Conservation (phyloP, 2,329 filamentous ascomycete genomes). For the Talaromyces sp. region DNA sequence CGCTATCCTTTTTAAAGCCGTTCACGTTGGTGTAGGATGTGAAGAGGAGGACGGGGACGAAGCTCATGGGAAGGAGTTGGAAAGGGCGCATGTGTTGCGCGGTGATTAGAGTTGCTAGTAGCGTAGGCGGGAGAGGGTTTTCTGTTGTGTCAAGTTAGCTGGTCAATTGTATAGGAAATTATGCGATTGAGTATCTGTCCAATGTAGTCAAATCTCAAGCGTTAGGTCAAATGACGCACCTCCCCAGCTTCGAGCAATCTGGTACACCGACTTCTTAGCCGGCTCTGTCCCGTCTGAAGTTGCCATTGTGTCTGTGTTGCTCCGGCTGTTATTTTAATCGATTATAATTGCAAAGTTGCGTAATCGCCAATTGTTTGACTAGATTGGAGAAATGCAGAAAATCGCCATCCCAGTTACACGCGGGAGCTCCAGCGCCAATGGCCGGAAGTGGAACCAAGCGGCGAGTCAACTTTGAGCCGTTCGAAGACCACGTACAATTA, state of each 20-base stretch:
- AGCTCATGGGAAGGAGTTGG: constrained; percentile 63
- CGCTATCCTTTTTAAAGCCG: constrained; percentile 60
- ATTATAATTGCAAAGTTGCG: neutral
- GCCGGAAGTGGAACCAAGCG: constrained; percentile 10
- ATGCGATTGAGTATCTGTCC: neutral
- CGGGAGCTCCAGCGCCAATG: constrained; percentile 5
- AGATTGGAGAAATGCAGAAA: neutral
- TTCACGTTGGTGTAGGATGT: constrained; percentile 63
- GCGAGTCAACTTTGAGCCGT: constrained; percentile 5
- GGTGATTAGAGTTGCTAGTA: constrained; percentile 63
- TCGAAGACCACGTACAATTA: constrained; percentile 10
- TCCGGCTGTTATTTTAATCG: too few species aligned
- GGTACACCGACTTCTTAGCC: constrained; percentile 37
- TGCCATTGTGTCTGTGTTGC: neutral
- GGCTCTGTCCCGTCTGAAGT: constrained; percentile 29
- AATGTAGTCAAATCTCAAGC: too few species aligned
- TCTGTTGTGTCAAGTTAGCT: constrained; percentile 44
- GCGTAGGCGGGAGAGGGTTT: constrained; percentile 60
- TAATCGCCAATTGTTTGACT: too few species aligned
- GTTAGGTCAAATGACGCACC: constrained; percentile 28
- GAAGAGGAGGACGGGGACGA: constrained; percentile 64
- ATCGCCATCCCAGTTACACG: constrained; percentile 22
- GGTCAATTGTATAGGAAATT: neutral
- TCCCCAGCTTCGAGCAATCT: constrained; percentile 42
- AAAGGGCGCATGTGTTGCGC: constrained; percentile 66